Evolutionary conservation across 225 moss, liverwort and hornwort species (phyloP).

Genomic region (Lunularia cruciata): DNA sequence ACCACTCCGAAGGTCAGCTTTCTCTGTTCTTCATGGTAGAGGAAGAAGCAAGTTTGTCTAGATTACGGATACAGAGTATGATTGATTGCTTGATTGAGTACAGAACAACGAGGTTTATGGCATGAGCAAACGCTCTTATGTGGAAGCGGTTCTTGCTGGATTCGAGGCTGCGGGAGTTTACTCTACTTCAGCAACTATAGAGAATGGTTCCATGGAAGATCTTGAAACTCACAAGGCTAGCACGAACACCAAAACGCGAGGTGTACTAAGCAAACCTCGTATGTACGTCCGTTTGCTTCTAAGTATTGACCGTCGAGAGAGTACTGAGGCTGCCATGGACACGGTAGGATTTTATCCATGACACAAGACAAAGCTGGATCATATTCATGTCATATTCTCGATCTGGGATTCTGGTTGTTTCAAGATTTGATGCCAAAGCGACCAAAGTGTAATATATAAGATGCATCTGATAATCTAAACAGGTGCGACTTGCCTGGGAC

Average conservation of each 20-base stretch:
- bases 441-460: background rate
- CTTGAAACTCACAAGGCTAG: background rate
- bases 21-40: background rate
- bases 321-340: slow-evolving; percentile 68
- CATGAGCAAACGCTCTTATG: slow-evolving; percentile 87
- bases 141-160: slow-evolving; percentile 82
- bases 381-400: background rate
- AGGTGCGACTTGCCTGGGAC: slow-evolving; percentile 82
- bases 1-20: slow-evolving; percentile 72
- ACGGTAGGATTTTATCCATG: slow-evolving; percentile 48
- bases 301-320: slow-evolving; percentile 90
- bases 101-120: slow-evolving; percentile 64
- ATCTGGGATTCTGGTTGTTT: background rate
- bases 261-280: background rate
- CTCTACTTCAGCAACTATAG: background rate
- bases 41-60: background rate
- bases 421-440: background rate
- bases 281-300: slow-evolving; percentile 67
- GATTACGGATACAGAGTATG: slow-evolving; percentile 7
- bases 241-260: slow-evolving; percentile 7
- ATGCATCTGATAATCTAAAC: background rate
- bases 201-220: background rate
- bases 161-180: slow-evolving; percentile 49
- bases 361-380: too few species aligned
- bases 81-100: background rate